phyloP scores from a whole-genome alignment of 805 yeast species.

The Zygoascus biomembranicola region DNA sequence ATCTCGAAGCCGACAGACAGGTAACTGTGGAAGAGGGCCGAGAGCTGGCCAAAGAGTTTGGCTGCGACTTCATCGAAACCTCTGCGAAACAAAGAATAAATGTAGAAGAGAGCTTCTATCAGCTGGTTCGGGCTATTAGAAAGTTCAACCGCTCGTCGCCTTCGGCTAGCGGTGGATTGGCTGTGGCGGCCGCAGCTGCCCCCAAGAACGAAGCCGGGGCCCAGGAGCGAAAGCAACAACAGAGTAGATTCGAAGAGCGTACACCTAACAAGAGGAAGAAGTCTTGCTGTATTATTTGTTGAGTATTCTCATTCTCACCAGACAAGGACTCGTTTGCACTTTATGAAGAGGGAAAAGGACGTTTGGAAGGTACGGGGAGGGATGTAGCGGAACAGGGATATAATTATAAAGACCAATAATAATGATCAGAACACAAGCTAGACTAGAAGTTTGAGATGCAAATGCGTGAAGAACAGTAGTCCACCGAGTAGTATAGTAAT shows the following conservation, averaged over 20 bases:
- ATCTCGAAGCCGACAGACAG: conserved; percentile 67
- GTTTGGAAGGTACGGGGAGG: not conserved
- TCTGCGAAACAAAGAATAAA: conserved; percentile 87
- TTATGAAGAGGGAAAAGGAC: too few species aligned
- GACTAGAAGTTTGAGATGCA: too few species aligned
- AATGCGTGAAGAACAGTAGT: too few species aligned
- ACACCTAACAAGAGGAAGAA: not conserved
- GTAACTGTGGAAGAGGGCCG: conserved; percentile 83
- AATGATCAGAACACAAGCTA: not conserved
- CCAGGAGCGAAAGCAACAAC: not conserved
- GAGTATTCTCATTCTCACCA: not conserved
- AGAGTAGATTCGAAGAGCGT: not conserved
- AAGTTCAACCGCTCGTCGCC: conserved; percentile 9
- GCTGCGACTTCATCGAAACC: conserved; percentile 70
- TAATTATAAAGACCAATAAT: not conserved
- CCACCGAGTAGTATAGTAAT: too few species aligned
- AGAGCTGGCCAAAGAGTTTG: conserved; percentile 56
- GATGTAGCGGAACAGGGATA: not conserved
- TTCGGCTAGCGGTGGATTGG: not conserved
- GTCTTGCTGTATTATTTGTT: not conserved
- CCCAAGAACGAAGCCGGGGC: not conserved
- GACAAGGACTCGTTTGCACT: too few species aligned
- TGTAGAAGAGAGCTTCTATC: conserved; percentile 78
- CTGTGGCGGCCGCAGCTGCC: not conserved
- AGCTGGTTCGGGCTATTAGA: conserved; percentile 28